Percentiles rank a stretch among this genome's conserved stretches.
phyloP scores from a whole-genome alignment of 768 basidiomycete species.

The Boletellus emodensis region DNA sequence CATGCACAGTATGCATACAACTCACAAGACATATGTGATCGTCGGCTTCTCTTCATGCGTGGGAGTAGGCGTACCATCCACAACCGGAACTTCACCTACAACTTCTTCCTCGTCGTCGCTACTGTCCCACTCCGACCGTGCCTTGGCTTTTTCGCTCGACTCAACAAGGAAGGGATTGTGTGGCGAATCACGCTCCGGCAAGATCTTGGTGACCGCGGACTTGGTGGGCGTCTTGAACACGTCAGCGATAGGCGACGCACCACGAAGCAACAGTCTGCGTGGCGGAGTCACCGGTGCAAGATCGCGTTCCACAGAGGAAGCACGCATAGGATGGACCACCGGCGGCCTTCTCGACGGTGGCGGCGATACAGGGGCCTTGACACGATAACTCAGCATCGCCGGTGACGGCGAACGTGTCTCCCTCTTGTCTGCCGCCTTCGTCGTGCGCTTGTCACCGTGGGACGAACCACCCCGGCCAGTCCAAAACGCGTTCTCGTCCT shows the following conservation, averaged over 20 bases:
- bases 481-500: conserved; percentile 41
- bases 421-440: conserved; percentile 5
- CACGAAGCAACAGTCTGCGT: conserved; percentile 20
- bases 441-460: conserved; percentile 1
- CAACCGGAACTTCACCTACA: conserved; percentile 31
- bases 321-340: conserved; percentile 24
- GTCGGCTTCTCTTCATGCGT: conserved; percentile 52
- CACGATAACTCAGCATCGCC: conserved; percentile 31
- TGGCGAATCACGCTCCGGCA: conserved; percentile 56
- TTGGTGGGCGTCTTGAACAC: conserved; percentile 40
- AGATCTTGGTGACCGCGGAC: conserved; percentile 32
- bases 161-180: conserved; percentile 67
- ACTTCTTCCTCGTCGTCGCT: conserved; percentile 35
- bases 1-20: conserved; percentile 11
- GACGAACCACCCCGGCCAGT: conserved; percentile 18
- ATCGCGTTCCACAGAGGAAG: conserved; percentile 23
- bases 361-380: conserved; percentile 54
- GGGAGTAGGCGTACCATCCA: conserved; percentile 36
- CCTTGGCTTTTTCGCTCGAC: conserved; percentile 16
- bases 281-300: conserved; percentile 23
- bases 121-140: conserved; percentile 29
- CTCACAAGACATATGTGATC: conserved; percentile 72
- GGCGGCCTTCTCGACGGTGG: conserved; percentile 59
- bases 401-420: conserved; percentile 32
- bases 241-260: conserved; percentile 13